These are phyloP conservation scores for Penicillium manginii DNA, from an alignment of 495 filamentous ascomycete species.

Conservation along the genomic window DNA sequence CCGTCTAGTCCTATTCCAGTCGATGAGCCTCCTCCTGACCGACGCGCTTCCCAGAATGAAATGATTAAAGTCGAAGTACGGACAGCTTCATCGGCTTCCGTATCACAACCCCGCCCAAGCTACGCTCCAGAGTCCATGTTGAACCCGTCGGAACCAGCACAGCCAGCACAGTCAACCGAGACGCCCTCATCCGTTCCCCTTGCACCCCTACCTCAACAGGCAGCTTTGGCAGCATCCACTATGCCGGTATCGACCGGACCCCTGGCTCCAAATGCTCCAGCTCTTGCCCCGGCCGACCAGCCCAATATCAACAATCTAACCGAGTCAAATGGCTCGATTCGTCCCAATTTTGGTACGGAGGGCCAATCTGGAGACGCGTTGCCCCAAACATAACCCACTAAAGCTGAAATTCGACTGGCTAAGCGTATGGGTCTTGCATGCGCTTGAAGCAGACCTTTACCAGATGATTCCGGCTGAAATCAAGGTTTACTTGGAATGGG, in stretches of 20 bases:
- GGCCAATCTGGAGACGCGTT: constrained; percentile 4
- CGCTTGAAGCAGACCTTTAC: not conserved
- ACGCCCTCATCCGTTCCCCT: constrained; percentile 2
- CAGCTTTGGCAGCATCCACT: constrained; percentile 7
- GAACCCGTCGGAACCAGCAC: not conserved
- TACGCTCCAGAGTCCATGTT: constrained; percentile 10
- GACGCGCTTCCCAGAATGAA: constrained; percentile 21
- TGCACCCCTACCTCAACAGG: not conserved
- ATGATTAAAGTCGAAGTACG: constrained; percentile 4
- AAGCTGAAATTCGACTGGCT: constrained; percentile 2
- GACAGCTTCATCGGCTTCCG: not conserved
- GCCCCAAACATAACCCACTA: constrained; percentile 9
- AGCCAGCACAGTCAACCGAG: constrained; percentile 6
- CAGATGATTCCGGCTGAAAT: not conserved
- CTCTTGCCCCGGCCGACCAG: constrained; percentile 6
- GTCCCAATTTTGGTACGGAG: constrained; percentile 2
- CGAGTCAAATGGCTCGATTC: constrained; percentile 16
- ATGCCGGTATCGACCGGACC: constrained; percentile 2
- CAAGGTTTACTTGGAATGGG: constrained; percentile 11
- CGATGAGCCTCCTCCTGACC: constrained; percentile 26
- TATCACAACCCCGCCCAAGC: not conserved
- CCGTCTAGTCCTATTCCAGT: constrained; percentile 19
- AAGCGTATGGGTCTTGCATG: not conserved
- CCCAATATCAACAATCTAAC: constrained; percentile 5
- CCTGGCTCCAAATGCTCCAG: not conserved